These are phyloP conservation scores for Blastocystis sp. DNA, from an alignment of 352 stramenopile species.

Conservation along the genomic window DNA sequence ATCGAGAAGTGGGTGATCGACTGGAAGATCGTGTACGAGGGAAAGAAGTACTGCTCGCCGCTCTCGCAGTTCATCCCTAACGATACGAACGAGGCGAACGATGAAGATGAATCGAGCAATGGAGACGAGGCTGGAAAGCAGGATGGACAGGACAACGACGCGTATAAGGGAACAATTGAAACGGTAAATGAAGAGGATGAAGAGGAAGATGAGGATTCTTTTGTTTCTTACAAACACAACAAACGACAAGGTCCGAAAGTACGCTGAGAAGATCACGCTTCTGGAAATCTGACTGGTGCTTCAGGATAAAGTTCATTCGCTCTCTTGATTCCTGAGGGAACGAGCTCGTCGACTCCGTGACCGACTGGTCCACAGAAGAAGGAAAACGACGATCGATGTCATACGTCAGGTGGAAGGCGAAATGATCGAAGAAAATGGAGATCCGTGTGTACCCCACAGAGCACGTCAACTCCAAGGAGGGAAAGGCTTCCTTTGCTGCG, in stretches of 20 bases:
- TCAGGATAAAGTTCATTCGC: neutral
- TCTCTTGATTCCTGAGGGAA: neutral
- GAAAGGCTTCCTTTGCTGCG: neutral
- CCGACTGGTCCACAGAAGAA: neutral
- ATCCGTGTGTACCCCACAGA: neutral
- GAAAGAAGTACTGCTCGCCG: conserved; percentile 58
- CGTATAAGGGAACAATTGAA: conserved; percentile 48
- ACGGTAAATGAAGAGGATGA: conserved; percentile 51
- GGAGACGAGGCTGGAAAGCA: neutral
- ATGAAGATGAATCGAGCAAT: neutral
- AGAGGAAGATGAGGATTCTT: conserved; percentile 2
- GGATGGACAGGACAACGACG: neutral
- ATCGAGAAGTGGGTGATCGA: conserved; percentile 63
- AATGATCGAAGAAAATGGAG: neutral
- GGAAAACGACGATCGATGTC: neutral
- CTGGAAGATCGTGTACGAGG: conserved; percentile 40
- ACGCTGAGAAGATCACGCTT: neutral
- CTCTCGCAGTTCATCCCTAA: neutral
- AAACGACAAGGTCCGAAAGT: neutral
- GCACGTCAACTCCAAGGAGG: neutral
- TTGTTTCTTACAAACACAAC: neutral
- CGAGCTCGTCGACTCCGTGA: neutral
- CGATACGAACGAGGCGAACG: neutral
- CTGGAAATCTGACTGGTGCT: neutral
- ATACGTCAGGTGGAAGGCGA: neutral